These are phyloP conservation scores for Stereum hirsutum DNA, from an alignment of 1,284 basidiomycete species.

Conservation along the genomic window DNA sequence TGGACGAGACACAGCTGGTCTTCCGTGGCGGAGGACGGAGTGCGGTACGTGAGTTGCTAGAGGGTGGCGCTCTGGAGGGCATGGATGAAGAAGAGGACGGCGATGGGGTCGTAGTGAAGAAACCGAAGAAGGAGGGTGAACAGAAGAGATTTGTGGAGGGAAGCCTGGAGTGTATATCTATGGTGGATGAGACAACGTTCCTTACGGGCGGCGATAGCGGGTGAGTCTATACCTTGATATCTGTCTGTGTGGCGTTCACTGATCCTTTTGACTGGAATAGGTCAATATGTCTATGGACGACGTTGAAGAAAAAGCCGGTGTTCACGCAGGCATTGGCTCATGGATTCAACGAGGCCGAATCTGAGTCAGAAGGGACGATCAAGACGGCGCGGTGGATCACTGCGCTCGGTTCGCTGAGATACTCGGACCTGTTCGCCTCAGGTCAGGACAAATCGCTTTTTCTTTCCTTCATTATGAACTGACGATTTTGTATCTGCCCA, in stretches of 20 bases:
- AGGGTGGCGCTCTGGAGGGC: constrained; percentile 60
- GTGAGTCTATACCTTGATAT: constrained; percentile 34
- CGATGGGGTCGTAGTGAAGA: constrained; percentile 23
- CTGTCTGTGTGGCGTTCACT: not conserved
- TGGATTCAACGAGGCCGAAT: constrained; percentile 66
- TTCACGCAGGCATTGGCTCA: constrained; percentile 83
- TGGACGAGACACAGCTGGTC: constrained; percentile 93
- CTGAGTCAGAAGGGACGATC: constrained; percentile 67
- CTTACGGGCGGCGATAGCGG: constrained; percentile 94
- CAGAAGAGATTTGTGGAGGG: constrained; percentile 75
- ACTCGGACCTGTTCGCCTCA: constrained; percentile 87
- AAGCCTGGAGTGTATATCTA: constrained; percentile 84
- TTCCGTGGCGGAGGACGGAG: constrained; percentile 89
- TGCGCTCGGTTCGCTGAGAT: constrained; percentile 71
- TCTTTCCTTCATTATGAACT: constrained; percentile 6
- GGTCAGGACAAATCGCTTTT: constrained; percentile 35
- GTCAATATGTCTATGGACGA: constrained; percentile 86
- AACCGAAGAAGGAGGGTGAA: constrained; percentile 21
- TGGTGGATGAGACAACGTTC: constrained; percentile 93
- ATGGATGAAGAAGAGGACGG: constrained; percentile 26
- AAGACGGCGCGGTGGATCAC: constrained; percentile 88
- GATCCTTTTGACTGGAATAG: constrained; percentile 29
- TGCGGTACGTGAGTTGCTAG: constrained; percentile 69
- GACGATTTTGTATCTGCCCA: constrained; percentile 3
- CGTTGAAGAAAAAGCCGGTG: constrained; percentile 93